phyloP scores from a whole-genome alignment of 2,329 filamentous ascomycete genomes.

The Nigrospora osmanthi region DNA sequence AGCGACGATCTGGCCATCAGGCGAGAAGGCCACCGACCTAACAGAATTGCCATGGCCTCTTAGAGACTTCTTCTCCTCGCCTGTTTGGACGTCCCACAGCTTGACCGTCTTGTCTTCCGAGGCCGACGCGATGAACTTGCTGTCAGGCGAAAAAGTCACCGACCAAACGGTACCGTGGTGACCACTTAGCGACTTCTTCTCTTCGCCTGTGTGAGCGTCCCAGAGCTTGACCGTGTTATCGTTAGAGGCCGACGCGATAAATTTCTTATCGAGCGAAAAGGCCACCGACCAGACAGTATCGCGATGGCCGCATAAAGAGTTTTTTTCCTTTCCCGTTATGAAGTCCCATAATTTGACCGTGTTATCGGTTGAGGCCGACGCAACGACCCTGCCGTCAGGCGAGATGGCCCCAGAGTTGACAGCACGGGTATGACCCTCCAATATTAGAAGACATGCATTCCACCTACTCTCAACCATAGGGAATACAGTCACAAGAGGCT shows the following conservation, averaged over 20 bases:
- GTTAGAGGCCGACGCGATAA: not conserved
- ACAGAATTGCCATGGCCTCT: not conserved
- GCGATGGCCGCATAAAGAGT: not conserved
- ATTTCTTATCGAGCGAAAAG: not conserved
- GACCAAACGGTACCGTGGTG: not conserved
- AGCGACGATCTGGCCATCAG: not conserved
- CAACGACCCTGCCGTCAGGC: not conserved
- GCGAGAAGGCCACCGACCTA: not conserved
- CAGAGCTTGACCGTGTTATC: not conserved
- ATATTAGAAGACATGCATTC: slow-evolving; percentile 8
- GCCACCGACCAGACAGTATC: not conserved
- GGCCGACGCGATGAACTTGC: not conserved
- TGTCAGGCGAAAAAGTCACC: not conserved
- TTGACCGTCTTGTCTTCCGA: not conserved
- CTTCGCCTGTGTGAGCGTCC: not conserved
- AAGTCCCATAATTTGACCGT: not conserved
- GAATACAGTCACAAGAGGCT: slow-evolving; percentile 7
- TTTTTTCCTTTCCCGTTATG: not conserved
- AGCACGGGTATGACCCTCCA: slow-evolving; percentile 7
- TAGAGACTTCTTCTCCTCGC: not conserved
- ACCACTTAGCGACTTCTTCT: not conserved
- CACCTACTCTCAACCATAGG: slow-evolving; percentile 1
- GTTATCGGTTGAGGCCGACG: not conserved
- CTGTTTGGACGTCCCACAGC: not conserved
- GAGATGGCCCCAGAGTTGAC: slow-evolving; percentile 11